Base-by-base conservation (phyloP, 257 asterid species). In the Sherardia arvensis region DNA sequence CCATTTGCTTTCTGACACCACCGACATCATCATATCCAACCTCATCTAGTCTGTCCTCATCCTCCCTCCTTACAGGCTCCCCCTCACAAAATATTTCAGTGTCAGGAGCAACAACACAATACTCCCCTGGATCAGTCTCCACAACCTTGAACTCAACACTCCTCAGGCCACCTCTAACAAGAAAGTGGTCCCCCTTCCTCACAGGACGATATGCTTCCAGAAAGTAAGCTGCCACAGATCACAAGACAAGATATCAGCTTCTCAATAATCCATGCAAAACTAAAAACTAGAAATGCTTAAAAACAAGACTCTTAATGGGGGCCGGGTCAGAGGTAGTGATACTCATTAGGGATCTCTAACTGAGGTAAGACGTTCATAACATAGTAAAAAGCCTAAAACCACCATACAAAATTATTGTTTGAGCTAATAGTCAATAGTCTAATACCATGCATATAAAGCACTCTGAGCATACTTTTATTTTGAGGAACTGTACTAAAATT, bases 11-110 rank as follows among this genome's bases (percentile, higher is more conserved):
- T 56, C 91, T 77, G 57, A 84, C 91, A 36, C 91, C 91, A 62
- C 91, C 91, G n/a, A 82, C 88, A 66, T 81, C 91, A 43, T 84
- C 91, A 72, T 84, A 84, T 30, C 91, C 91, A 71, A 84, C 75
- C 75, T 84, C 91, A 54, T 84, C 91, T 23, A 84, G 73, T 29
- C 87, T 77, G 64, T 81, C 86, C 68, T 81, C 91, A 27, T 84
- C 91, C 63, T 84, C 91, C 71, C 91, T 79, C 69, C 72, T 77
- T 18, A 82, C 80, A 49, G 88, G 91, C 57, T 84, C 91, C 43
- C 91, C 91, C 60, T 84, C 91, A 45, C 91, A 84, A 66, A 77
- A 84, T 59, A 84, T 77, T 74, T 84, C 91, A 25, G 91, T 84
- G 62, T 84, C 91, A 49, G 88, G 91, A 62, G 86, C 84, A 68